Evolutionary conservation across 495 filamentous ascomycete species (phyloP), one percentile per base, ranked within the genome.

Genomic region (Penicillium roqueforti): DNA sequence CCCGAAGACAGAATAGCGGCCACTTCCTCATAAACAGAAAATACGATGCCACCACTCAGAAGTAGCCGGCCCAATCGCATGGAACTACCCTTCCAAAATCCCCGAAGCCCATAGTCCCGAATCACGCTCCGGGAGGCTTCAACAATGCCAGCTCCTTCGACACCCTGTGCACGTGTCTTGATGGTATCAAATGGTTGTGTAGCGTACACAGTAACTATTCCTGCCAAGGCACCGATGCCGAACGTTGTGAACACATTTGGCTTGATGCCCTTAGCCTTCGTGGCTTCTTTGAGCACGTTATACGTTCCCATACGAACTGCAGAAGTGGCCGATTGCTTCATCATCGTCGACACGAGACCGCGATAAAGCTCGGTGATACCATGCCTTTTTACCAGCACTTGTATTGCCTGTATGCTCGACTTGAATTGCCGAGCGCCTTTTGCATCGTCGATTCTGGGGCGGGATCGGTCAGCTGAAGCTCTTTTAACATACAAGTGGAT

Each of bases 131-230:
- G 62, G 11, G 80, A 66, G 3, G 82, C 84, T 25, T 85, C 78
- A 16, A 68, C 56, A 4, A 80, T 78, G 10, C 75, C 76, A 20
- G 77, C 78, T 0, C 69, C 70, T 13, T 67, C 54, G 3, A 79
- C 79, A 56, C 77, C 77, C 69, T 88, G 84, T 23, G 76, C 76
- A 47, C 81, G 68, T 6, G 85, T 87, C 69, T 88, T 86, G 37
- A 88, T 73, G 2, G 79, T 81, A 61, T 88, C 84, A 65, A 87
- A 86, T 2, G 84, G 84, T 69, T 86, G 82, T 13, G 83, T 87
- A 5, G 74, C 76, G 51, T 77, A 73, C 8, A 83, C 85, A 5
- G 84, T 88, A 9, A 86, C 63, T 0, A 76, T 74, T 0, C 84
- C 85, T 0, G 85, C 83, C 5, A 84, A 53, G 2, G 80, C 76